Conservation (phyloP, 2,329 filamentous ascomycete species). For the Plenodomus biglobosus region DNA sequence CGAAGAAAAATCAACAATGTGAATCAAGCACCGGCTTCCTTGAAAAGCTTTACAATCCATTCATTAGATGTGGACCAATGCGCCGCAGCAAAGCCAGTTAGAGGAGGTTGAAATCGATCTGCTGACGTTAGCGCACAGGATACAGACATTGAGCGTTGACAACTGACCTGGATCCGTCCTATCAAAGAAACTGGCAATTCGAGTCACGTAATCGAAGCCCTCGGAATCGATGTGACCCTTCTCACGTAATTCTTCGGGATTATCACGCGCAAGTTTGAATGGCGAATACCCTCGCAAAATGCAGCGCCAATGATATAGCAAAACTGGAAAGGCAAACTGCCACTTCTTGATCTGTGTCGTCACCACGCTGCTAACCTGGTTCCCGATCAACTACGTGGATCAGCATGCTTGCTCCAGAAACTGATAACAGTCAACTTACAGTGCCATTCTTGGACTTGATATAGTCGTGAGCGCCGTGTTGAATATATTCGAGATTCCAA, state of each 20-base stretch:
- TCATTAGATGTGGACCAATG: slow-evolving; percentile 32
- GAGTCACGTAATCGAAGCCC: slow-evolving; percentile 35
- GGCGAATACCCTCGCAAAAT: slow-evolving; percentile 36
- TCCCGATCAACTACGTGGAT: slow-evolving; percentile 31
- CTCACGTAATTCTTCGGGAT: slow-evolving; percentile 35
- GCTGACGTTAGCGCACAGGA: slow-evolving; percentile 8
- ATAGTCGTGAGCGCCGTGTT: slow-evolving; percentile 37
- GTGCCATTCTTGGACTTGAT: slow-evolving; percentile 41
- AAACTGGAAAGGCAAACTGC: slow-evolving; percentile 36
- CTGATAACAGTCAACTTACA: slow-evolving; percentile 24
- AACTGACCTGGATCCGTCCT: slow-evolving; percentile 29
- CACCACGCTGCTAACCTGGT: slow-evolving; percentile 38
- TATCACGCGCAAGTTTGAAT: slow-evolving; percentile 40
- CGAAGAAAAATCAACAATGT: neutral
- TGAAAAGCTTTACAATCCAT: slow-evolving; percentile 40
- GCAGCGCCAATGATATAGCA: slow-evolving; percentile 39
- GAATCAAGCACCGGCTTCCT: slow-evolving; percentile 33
- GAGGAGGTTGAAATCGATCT: slow-evolving; percentile 35
- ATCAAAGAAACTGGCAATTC: slow-evolving; percentile 30
- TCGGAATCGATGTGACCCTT: slow-evolving; percentile 34
- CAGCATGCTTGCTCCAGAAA: slow-evolving; percentile 5
- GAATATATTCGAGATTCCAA: slow-evolving; percentile 43
- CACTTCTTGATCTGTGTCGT: slow-evolving; percentile 39
- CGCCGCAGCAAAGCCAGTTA: slow-evolving; percentile 27
- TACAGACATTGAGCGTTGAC: neutral